Evolutionary conservation across 1,284 basidiomycete genomes (phyloP).

Genomic region (Leccinum glutinopallens): DNA sequence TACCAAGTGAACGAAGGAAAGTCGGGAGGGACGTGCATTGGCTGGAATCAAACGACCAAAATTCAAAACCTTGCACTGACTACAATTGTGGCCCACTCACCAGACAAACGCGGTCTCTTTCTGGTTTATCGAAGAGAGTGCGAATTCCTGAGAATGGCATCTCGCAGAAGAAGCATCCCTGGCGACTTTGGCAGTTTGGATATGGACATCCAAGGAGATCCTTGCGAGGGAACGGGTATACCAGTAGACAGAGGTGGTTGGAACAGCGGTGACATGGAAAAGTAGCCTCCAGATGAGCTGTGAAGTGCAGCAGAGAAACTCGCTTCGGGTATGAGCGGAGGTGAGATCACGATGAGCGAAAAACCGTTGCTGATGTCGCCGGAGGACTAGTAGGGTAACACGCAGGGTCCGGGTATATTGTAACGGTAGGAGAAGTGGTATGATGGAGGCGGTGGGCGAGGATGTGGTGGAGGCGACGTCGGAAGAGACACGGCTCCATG

Average conservation of each 20-base stretch:
- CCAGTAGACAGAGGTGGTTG: constrained; percentile 16
- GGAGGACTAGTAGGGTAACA: constrained; percentile 23
- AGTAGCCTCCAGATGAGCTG: constrained; percentile 21
- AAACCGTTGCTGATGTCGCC: constrained; percentile 13
- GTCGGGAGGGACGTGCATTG: too few relatives aligned
- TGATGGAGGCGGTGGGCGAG: constrained; percentile 29
- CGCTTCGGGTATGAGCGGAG: constrained; percentile 22
- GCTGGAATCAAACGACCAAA: too few relatives aligned
- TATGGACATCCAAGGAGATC: constrained; percentile 20
- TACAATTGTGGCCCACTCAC: too few relatives aligned
- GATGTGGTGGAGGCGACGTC: constrained; percentile 31
- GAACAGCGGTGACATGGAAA: constrained; percentile 20
- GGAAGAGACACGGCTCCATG: constrained; percentile 28
- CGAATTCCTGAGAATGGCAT: constrained; percentile 26
- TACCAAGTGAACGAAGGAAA: too few relatives aligned
- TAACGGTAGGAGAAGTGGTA: constrained; percentile 28
- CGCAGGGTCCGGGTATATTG: constrained; percentile 28
- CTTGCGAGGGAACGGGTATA: constrained; percentile 17
- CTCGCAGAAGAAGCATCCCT: constrained; percentile 11
- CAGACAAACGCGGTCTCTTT: too few relatives aligned
- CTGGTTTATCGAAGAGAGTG: neutral
- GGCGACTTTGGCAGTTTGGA: constrained; percentile 15
- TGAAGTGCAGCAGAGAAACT: constrained; percentile 15
- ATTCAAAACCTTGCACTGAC: too few relatives aligned
- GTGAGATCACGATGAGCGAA: constrained; percentile 14